Evolutionary conservation across 2,329 filamentous ascomycete genomes (phyloP).

Genomic region (Botrytis porri): DNA sequence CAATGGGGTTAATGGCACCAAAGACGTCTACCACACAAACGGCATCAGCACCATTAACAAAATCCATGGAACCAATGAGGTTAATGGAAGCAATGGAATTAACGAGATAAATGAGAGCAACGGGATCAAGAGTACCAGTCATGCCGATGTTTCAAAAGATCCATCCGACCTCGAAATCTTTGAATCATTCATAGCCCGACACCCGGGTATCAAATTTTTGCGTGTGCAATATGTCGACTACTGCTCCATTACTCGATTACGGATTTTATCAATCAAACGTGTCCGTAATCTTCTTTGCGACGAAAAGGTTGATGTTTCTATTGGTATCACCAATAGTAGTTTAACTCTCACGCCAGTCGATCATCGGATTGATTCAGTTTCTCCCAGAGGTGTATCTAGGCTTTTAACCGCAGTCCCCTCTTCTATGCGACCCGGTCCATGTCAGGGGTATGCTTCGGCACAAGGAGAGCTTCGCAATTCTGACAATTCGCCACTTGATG

Average conservation of each 20-base stretch:
- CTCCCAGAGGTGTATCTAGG: constrained; percentile 62
- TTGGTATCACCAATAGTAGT: constrained; percentile 63
- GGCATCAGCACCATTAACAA: neutral
- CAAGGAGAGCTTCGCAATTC: constrained; percentile 63
- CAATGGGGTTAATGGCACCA: neutral
- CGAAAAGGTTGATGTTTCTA: constrained; percentile 37
- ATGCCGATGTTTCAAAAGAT: neutral
- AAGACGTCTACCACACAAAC: neutral
- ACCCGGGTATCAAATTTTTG: constrained; percentile 59
- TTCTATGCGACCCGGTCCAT: constrained; percentile 58
- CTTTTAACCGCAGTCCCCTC: constrained; percentile 65
- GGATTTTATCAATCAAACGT: constrained; percentile 63
- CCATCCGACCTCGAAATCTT: constrained; percentile 31
- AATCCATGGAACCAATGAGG: neutral
- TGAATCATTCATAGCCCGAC: constrained; percentile 46
- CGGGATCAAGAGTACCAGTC: neutral
- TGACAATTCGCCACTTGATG: constrained; percentile 47
- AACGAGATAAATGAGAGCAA: neutral
- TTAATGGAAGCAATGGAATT: neutral
- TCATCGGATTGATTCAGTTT: constrained; percentile 49
- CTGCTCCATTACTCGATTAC: constrained; percentile 64
- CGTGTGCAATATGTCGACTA: constrained; percentile 77
- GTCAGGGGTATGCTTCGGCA: constrained; percentile 60
- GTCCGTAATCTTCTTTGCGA: constrained; percentile 47
- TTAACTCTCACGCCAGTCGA: constrained; percentile 70